Conservation (phyloP, 768 basidiomycete genomes). For the Leucosporidium creatinivorum region DNA sequence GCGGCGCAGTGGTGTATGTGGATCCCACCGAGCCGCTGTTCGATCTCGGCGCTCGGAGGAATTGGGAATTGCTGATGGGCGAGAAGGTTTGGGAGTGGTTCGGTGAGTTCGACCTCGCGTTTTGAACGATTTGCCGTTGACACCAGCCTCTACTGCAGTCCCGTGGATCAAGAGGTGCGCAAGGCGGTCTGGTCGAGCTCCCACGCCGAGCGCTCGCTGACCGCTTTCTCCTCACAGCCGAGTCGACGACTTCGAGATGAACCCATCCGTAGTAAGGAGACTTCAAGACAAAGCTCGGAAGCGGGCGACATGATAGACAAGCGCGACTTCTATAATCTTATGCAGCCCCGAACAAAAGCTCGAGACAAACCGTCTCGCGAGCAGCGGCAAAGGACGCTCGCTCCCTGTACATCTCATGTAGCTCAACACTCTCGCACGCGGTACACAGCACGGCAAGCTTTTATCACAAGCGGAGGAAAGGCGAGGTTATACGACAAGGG, state of each 20-base stretch:
- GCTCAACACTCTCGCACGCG: neutral
- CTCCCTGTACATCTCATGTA: too few species aligned
- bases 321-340: too few species aligned
- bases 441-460: neutral
- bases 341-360: too few species aligned
- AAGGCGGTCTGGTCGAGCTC: too few species aligned
- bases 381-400: too few species aligned
- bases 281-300: neutral
- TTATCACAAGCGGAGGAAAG: neutral
- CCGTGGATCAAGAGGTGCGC: neutral
- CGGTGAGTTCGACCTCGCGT: neutral
- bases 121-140: too few species aligned
- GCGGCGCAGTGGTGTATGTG: constrained; percentile 9
- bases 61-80: constrained; percentile 21
- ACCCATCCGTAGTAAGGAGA: neutral
- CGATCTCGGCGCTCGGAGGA: constrained; percentile 20
- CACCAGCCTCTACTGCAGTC: neutral
- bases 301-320: neutral
- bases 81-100: constrained; percentile 20
- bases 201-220: neutral
- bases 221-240: neutral
- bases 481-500: too few species aligned
- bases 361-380: too few species aligned
- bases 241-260: neutral
- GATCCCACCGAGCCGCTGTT: constrained; percentile 15